phyloP scores from a whole-genome alignment of 1,284 basidiomycete species.

The Mycena citricolor region DNA sequence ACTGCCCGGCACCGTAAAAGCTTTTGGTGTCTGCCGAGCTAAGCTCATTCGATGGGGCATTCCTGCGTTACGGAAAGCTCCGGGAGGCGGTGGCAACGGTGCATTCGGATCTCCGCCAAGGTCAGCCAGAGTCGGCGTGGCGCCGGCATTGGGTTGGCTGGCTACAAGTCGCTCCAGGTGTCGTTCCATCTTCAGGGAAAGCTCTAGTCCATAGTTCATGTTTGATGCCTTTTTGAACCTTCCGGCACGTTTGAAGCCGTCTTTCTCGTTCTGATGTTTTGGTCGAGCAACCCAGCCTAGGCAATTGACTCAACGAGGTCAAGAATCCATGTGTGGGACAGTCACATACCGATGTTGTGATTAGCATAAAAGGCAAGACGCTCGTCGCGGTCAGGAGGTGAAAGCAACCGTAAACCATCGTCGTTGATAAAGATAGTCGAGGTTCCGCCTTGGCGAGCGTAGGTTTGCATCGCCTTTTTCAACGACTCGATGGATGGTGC shows the following conservation, averaged over 20 bases:
- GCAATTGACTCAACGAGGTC: no score
- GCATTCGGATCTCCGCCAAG: not conserved
- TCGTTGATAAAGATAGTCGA: slow-evolving; percentile 77
- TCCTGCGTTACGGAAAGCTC: slow-evolving; percentile 10
- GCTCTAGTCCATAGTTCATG: slow-evolving; percentile 62
- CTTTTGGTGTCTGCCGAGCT: slow-evolving; percentile 12
- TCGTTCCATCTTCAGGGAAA: slow-evolving; percentile 57
- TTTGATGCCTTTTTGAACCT: slow-evolving; percentile 89
- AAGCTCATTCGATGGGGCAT: slow-evolving; percentile 23
- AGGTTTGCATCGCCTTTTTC: slow-evolving; percentile 85
- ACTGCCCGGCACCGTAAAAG: slow-evolving; percentile 18
- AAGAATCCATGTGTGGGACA: no score
- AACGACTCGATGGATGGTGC: slow-evolving; percentile 75
- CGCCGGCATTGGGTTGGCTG: slow-evolving; percentile 24
- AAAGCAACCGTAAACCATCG: slow-evolving; percentile 68
- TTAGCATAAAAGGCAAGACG: slow-evolving; percentile 78
- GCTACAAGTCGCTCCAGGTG: slow-evolving; percentile 54
- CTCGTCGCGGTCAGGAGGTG: slow-evolving; percentile 60
- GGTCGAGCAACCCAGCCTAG: slow-evolving; percentile 80
- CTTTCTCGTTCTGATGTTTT: slow-evolving; percentile 42
- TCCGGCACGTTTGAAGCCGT: slow-evolving; percentile 69
- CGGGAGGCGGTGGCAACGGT: slow-evolving; percentile 7
- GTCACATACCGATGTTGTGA: slow-evolving; percentile 68
- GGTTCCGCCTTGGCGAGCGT: slow-evolving; percentile 78
- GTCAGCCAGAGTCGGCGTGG: not conserved